Evolutionary conservation across 129 eudicot genomes (phyloP), one percentile per base, ranked within the genome.

Genomic region (Escallonia herrerae): DNA sequence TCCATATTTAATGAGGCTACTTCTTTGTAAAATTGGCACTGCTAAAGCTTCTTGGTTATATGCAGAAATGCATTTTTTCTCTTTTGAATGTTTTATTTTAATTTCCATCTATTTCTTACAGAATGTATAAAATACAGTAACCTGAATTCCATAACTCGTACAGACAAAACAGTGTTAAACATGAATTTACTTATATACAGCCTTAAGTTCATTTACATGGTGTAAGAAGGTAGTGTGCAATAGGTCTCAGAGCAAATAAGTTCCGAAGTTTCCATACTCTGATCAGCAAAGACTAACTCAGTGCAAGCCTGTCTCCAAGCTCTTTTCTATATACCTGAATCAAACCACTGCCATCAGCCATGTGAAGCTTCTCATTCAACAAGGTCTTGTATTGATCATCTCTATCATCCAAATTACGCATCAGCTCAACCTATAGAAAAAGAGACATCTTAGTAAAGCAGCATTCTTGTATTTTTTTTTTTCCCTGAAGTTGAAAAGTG

Each of bases 331-430:
- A 76, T 59, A 74, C 79, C 60, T 74, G 70, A n/a, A n/a, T n/a
- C n/a, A n/a, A n/a, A n/a, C n/a, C n/a, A n/a, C n/a, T n/a, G 58
- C 73, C 77, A 68, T 85, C 89, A 37, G 77, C 72, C 78, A 70
- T 73, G 55, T 86, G 83, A 65, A 87, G 89, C 87, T 85, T 91
- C 67, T 79, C 87, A 70, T 79, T 76, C 57, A 91, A 72, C 80
- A 87, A 66, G n/a, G 72, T 76, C 79, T 91, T 85, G 83, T 76
- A 91, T 55, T 85, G 77, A 54, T 81, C 87, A 64, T 91, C 97
- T 73, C 82, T 82, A 53, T 91, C 90, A 60, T 87, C 89, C 56
- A 91, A 81, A 41, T 74, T 80, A 53, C 89, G 91, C 83, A 91
- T 83, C 67, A 87, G 8, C 53, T 91, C 89, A 65, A 91, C 89